Evolutionary conservation across 2,329 filamentous ascomycete species (phyloP).

Genomic region (Aspergillus ochraceus): DNA sequence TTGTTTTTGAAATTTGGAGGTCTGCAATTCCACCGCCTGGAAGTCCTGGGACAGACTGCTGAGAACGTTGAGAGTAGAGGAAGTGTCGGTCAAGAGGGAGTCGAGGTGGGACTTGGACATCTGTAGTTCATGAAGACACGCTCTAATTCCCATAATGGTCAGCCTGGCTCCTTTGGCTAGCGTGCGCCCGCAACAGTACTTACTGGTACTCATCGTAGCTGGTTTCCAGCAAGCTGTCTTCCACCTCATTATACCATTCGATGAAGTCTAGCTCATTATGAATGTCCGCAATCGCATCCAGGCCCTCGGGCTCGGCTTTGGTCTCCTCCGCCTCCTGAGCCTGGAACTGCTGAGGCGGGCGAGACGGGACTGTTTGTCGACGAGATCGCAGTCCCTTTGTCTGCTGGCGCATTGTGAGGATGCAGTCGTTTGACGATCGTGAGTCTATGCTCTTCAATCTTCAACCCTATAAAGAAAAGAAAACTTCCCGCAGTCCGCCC

Average conservation of each 20-base stretch:
- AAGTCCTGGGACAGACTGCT: constrained; percentile 83
- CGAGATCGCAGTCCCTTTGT: constrained; percentile 34
- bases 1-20: constrained; percentile 86
- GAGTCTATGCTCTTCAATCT: background rate
- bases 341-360: constrained; percentile 30
- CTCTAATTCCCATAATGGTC: constrained; percentile 43
- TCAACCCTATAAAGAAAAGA: background rate
- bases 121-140: constrained; percentile 78
- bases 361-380: constrained; percentile 39
- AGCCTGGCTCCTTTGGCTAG: constrained; percentile 4
- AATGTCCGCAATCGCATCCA: constrained; percentile 40
- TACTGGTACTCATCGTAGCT: constrained; percentile 85
- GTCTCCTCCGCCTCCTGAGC: constrained; percentile 20
- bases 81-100: constrained; percentile 73
- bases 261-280: constrained; percentile 61
- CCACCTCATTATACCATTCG: constrained; percentile 59
- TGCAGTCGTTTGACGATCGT: background rate
- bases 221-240: constrained; percentile 71
- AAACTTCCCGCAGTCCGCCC: background rate
- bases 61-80: constrained; percentile 72
- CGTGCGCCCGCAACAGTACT: constrained; percentile 25
- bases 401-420: constrained; percentile 29
- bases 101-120: constrained; percentile 81
- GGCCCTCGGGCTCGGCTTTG: constrained; percentile 13
- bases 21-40: constrained; percentile 82